Evolutionary conservation across 2,329 filamentous ascomycete genomes (phyloP).

Genomic region (Lasiodiplodia sp.): DNA sequence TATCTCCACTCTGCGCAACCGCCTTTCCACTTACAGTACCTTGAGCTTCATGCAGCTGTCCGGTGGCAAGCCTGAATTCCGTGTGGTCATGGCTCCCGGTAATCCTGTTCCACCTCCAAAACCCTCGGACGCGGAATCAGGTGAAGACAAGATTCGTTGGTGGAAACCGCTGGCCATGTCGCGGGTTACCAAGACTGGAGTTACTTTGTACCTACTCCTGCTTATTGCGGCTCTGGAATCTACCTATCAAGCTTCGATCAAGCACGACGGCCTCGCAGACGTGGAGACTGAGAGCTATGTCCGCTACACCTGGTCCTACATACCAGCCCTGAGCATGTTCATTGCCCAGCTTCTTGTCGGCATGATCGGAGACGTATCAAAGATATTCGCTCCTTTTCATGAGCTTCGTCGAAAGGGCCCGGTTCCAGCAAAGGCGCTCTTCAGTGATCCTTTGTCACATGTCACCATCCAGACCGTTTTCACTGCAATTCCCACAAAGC

Average conservation of each 20-base stretch:
- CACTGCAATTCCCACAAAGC: not conserved
- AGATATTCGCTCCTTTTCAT: not conserved
- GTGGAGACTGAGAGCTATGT: conserved; percentile 3
- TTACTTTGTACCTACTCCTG: not conserved
- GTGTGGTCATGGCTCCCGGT: not conserved
- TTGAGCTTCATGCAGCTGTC: not conserved
- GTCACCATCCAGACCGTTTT: not conserved
- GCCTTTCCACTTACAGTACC: not conserved
- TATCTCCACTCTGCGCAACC: not conserved
- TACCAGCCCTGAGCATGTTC: not conserved
- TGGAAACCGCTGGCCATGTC: conserved; percentile 1
- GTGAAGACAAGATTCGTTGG: not conserved
- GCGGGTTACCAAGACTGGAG: not conserved
- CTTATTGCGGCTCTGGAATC: not conserved
- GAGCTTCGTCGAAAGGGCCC: not conserved
- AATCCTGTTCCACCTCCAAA: not conserved
- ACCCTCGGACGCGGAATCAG: not conserved
- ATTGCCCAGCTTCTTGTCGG: not conserved
- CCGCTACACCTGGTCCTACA: not conserved
- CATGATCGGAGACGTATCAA: not conserved
- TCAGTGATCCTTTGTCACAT: not conserved
- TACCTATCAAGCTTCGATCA: not conserved
- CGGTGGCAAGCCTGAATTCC: not conserved
- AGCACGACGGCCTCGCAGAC: not conserved
- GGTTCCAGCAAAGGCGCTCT: not conserved